Percentiles rank a stretch among this genome's conserved stretches.
Evolutionary conservation across 257 asterid genomes (phyloP).

Genomic region (Solanum neorickii): DNA sequence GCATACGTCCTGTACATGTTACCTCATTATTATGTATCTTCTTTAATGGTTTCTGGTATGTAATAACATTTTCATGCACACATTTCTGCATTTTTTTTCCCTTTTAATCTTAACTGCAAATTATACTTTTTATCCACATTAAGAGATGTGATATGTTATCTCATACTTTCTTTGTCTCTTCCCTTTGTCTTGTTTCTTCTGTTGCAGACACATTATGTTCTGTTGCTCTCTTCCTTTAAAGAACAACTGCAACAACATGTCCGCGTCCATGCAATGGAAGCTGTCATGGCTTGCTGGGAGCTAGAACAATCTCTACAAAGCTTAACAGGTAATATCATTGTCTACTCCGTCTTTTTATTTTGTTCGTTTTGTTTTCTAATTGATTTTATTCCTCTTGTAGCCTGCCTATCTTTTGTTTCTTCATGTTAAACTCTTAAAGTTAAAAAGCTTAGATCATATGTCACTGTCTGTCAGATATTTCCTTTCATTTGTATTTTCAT

Average conservation of each 20-base stretch:
- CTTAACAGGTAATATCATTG: constrained; percentile 54
- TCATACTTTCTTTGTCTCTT: constrained; percentile 12
- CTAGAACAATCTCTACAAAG: constrained; percentile 97
- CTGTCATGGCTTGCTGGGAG: constrained; percentile 99
- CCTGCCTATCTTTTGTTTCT: neutral
- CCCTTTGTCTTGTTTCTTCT: neutral
- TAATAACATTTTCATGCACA: neutral
- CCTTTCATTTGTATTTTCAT: neutral
- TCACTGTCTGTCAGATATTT: neutral
- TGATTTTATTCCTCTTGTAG: neutral
- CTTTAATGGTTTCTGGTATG: neutral
- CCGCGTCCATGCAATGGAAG: constrained; percentile 99
- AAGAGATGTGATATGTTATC: neutral
- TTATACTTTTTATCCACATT: neutral
- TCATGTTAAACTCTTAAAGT: neutral
- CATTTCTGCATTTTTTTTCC: neutral
- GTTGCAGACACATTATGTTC: constrained; percentile 83
- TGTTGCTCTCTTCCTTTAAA: constrained; percentile 88
- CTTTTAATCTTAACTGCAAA: neutral
- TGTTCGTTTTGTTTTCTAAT: neutral
- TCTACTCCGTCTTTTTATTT: neutral
- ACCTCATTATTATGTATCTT: neutral
- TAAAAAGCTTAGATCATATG: neutral
- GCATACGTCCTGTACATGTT: neutral
- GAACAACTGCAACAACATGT: constrained; percentile 98